Base-by-base conservation (phyloP, 352 stramenopile genomes). In the Phytopythium chamaehyphon region DNA sequence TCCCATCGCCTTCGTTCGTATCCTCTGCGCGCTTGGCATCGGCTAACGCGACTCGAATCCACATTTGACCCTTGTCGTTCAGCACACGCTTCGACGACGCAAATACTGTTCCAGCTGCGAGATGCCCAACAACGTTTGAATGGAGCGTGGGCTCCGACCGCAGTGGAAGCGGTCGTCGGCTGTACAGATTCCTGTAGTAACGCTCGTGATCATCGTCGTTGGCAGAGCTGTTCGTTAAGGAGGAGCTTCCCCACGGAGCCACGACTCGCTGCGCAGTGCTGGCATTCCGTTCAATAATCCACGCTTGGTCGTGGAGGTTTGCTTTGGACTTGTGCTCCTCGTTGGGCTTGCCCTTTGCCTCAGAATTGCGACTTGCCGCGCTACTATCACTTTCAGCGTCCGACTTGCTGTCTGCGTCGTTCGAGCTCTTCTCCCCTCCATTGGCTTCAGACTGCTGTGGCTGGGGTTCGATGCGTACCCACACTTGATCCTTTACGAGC, bases 251-350 rank as follows among this genome's bases (percentile, higher is more conserved):
- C 77, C 77, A 91, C 9, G 77, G 77, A 18, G 81, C 58, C 23
- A 75, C 65, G 15, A 91, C 81, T 19, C 75, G 69, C 45, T 88
- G 73, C 26, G 66, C 73, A 26, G 77, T 83, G 36, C 88, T 85
- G 6, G 73, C 77, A 59, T 91, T 87, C 23, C 77, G 77, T 48
- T 91, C 81, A 31, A 91, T 79, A 18, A 91, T 66, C 81, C 81
- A 91, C 10, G 74, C 77, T 19, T 61, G 44, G 35, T 63, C 47
- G 8, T 64, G 50, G 6, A 64, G 44, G 50, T 66, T 69, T n/a
- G 44, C 2, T 24, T 49, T 24, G 18, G 31, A 42, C 19, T 53
- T 48, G 23, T 35, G 16, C n/a, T 52, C 22, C 28, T 26, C 45
- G 4, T 7, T 28, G 10, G 45, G 26, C 9, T 42, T 51, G 7